These are phyloP conservation scores for Samsoniella hepiali DNA, from an alignment of 2,329 filamentous ascomycete species.

Conservation along the genomic window DNA sequence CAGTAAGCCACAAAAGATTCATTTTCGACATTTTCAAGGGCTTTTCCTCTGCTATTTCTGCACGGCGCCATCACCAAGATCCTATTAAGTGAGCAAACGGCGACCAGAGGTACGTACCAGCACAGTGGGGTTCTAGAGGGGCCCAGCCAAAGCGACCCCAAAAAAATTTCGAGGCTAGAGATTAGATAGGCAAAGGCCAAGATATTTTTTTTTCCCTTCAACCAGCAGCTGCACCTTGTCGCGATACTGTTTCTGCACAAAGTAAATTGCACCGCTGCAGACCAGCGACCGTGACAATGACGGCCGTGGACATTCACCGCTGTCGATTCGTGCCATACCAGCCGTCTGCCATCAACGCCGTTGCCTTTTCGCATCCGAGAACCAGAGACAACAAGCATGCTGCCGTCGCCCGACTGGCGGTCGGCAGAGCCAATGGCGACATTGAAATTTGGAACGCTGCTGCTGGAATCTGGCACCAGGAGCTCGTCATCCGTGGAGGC, in stretches of 20 bases:
- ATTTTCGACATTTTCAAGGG: neutral
- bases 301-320: constrained; percentile 87
- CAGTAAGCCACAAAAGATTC: too few relatives aligned
- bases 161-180: constrained; percentile 29
- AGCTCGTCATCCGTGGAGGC: constrained; percentile 78
- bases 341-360: constrained; percentile 85
- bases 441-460: constrained; percentile 97
- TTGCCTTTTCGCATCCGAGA: constrained; percentile 83
- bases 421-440: constrained; percentile 90
- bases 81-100: neutral
- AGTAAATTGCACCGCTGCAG: constrained; percentile 9
- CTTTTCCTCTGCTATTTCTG: neutral
- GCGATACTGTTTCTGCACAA: neutral
- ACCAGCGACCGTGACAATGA: constrained; percentile 18
- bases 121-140: constrained; percentile 7
- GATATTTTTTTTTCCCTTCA: constrained; percentile 29
- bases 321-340: constrained; percentile 94
- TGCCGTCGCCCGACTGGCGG: constrained; percentile 69
- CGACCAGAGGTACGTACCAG: neutral
- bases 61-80: neutral
- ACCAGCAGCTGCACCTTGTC: constrained; percentile 14
- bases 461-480: constrained; percentile 81
- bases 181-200: constrained; percentile 20
- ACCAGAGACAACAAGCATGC: constrained; percentile 45
- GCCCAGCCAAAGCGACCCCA: constrained; percentile 18